Base-by-base conservation (phyloP, 129 eudicot species). In the Heracleum sosnowskyi region DNA sequence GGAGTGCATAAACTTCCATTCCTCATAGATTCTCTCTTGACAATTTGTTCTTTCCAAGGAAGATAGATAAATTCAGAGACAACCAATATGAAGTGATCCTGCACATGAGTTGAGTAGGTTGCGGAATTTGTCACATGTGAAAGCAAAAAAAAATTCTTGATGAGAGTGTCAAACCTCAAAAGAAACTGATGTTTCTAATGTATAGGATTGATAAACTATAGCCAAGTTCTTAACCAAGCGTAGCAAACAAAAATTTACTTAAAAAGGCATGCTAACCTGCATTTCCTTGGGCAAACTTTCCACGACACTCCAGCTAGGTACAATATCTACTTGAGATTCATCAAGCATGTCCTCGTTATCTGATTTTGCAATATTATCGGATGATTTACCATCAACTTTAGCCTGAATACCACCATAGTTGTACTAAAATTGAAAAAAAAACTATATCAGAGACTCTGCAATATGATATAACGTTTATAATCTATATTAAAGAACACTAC, bases 361-460 rank as follows among this genome's bases (percentile, higher is more conserved):
- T 75, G 77, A 68, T 76, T 79, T 66, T 79, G 85, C 75, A 45
- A 31, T 31, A 39, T 80, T 82, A 81, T 83, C 86, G 17, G 80
- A 24, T 37, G 84, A 63, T 78, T 62, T 81, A 33, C 81, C 84
- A 28, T 79, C 35, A 45, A 49, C 76, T 87, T 79, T 90, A 73
- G 93, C 90, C 78, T 86, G 97, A 80, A 96, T 89, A 77, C 97
- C 99, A 76, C 99, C 97, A 82, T 92, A 96, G 81, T 96, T 96
- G 88, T 92, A 92, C 99, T 96, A 77, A 36, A 69, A 80, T 36
- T 68, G 24, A 35, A 26, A 49, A 64, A 78, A 31, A 71, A 45
- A 26, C 53, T 15, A 4, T 16, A 31, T 66, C 40, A 66, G 39
- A 66, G 39, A 29, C 39, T 11, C 72, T 0, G 20, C 24, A 66